These are phyloP conservation scores for Crucihimalaya himalaica DNA, from an alignment of 345 rosid genomes.

Conservation along the genomic window DNA sequence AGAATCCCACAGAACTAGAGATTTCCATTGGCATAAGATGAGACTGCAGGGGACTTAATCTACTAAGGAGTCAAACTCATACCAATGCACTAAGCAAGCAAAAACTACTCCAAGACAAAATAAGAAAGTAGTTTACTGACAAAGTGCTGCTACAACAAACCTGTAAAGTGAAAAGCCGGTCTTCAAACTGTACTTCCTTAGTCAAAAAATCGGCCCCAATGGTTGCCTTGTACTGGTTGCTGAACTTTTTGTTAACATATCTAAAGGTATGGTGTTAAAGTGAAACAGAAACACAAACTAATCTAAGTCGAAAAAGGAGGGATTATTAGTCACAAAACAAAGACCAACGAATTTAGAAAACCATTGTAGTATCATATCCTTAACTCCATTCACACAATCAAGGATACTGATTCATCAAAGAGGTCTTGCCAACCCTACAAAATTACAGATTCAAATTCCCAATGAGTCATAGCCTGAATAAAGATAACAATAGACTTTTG, in stretches of 20 bases:
- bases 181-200: slow-evolving; percentile 90
- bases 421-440: slow-evolving; percentile 93
- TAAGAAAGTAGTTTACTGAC: not conserved
- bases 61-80: too few species aligned
- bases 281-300: slow-evolving; percentile 31
- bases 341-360: not conserved
- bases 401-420: slow-evolving; percentile 97
- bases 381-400: not conserved
- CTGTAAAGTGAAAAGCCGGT: slow-evolving; percentile 92
- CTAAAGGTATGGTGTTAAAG: slow-evolving; percentile 48
- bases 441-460: not conserved
- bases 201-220: slow-evolving; percentile 96
- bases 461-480: not conserved
- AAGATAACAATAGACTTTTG: not conserved
- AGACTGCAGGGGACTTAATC: not conserved
- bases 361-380: not conserved
- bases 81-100: not conserved
- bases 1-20: not conserved
- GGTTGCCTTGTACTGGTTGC: slow-evolving; percentile 94
- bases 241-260: slow-evolving; percentile 90
- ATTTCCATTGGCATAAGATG: not conserved
- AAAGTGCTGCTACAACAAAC: slow-evolving; percentile 40
- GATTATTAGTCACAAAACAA: not conserved
- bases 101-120: not conserved
- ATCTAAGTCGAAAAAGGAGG: not conserved